phyloP scores from a whole-genome alignment of 768 basidiomycete genomes.

The Trametes gibbosa region DNA sequence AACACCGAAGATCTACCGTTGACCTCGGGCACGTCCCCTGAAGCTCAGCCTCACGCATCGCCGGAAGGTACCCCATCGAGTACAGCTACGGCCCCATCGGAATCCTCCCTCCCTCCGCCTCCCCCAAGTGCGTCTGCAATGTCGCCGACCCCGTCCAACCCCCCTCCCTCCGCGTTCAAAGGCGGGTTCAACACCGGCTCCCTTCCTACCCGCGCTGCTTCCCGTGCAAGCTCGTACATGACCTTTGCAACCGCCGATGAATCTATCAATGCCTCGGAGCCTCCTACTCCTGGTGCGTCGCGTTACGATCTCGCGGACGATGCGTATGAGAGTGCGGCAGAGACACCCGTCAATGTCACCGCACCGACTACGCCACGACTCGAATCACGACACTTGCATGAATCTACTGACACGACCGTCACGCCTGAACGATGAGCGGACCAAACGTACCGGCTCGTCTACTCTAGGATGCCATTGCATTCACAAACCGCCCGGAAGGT shows the following conservation, averaged over 20 bases:
- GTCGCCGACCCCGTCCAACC: neutral
- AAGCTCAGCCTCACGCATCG: no score
- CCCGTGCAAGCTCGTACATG: conserved; percentile 26
- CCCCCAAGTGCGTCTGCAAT: neutral
- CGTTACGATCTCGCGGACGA: conserved; percentile 8
- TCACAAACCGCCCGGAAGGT: neutral
- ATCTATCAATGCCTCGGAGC: conserved; percentile 4
- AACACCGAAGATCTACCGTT: no score
- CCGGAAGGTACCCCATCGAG: neutral
- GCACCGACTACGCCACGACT: conserved; percentile 17
- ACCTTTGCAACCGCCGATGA: conserved; percentile 30
- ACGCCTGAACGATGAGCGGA: conserved; percentile 10
- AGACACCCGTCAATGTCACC: conserved; percentile 5
- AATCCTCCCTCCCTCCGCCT: neutral
- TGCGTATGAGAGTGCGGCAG: conserved; percentile 12
- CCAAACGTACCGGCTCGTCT: neutral
- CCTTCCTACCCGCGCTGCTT: conserved; percentile 18
- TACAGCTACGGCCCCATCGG: neutral
- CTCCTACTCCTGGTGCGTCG: conserved; percentile 7
- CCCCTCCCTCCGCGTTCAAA: conserved; percentile 17
- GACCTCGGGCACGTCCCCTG: no score
- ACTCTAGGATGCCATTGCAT: neutral
- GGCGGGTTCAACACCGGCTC: neutral
- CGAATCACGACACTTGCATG: conserved; percentile 9
- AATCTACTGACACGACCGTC: conserved; percentile 19